phyloP scores from a whole-genome alignment of 1,139 yeast species.

The Keqinozyma sinolaborantium region DNA sequence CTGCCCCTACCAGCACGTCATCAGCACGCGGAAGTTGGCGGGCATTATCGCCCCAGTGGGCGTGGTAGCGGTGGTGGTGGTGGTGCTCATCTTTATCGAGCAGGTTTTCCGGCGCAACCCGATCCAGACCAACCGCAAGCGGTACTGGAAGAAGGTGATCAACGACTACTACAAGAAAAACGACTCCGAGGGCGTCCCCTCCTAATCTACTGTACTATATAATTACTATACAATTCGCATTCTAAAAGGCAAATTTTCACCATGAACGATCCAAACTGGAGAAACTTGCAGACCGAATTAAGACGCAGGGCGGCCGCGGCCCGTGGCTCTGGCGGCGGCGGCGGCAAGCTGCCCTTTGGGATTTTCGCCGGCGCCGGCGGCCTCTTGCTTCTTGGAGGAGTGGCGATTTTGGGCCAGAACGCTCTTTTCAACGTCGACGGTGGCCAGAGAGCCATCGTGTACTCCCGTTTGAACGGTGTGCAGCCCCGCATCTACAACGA shows the following conservation, averaged over 20 bases:
- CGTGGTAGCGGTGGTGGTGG: slow-evolving; percentile 49
- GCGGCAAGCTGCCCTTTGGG: slow-evolving; percentile 42
- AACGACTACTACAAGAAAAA: slow-evolving; percentile 33
- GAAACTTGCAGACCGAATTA: slow-evolving; percentile 59
- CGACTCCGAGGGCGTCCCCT: slow-evolving; percentile 46
- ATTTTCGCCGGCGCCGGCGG: slow-evolving; percentile 81
- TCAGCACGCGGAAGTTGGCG: slow-evolving; percentile 55
- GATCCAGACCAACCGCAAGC: slow-evolving; percentile 37
- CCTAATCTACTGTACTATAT: slow-evolving; percentile 13
- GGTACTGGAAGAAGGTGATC: slow-evolving; percentile 37
- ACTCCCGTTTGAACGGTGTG: slow-evolving; percentile 85
- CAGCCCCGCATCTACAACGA: slow-evolving; percentile 83
- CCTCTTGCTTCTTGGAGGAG: slow-evolving; percentile 68
- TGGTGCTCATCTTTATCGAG: slow-evolving; percentile 39
- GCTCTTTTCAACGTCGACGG: slow-evolving; percentile 96
- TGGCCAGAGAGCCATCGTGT: slow-evolving; percentile 96
- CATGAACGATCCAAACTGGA: slow-evolving; percentile 63
- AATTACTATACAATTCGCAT: background rate
- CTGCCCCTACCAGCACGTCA: slow-evolving; percentile 71
- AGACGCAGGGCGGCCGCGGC: slow-evolving; percentile 62
- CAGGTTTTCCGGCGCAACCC: slow-evolving; percentile 32
- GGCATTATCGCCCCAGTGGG: slow-evolving; percentile 66
- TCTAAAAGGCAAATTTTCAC: slow-evolving; percentile 1
- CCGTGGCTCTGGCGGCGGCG: slow-evolving; percentile 16
- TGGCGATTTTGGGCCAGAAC: slow-evolving; percentile 61